Base-by-base conservation (phyloP, 129 eudicot genomes). In the Mikania micrantha region DNA sequence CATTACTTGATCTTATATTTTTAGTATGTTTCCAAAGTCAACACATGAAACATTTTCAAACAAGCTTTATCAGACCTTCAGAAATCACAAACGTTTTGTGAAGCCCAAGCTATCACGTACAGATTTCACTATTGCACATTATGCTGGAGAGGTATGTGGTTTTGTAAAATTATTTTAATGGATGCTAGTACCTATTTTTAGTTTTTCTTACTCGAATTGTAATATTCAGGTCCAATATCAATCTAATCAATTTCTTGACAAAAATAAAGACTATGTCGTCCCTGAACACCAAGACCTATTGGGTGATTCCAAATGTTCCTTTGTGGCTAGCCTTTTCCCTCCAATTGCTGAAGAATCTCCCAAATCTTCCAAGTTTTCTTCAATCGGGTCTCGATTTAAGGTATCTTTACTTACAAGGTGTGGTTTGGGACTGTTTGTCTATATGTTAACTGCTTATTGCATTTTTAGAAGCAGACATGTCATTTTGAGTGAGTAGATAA, bases 11-110 rank as follows among this genome's bases (percentile, higher is more conserved):
- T 57, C 32, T 69, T 58, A 9, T 56, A 31, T 19, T 76, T 82
- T 70, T 84, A 94, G 99, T 64, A 94, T 94, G 99, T 94, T 94
- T 78, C 99, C 99, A 21, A 94, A 94, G 87, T 94, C 99, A 44
- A 94, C 97, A 12, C 95, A 80, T 32, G 99, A 94, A 81, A 90
- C 99, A 57, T 87, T 94, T 79, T 62, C 96, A 28, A 87, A 82
- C 74, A 94, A 94, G 90, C 93, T 94, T 65, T 94, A 83, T 81
- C 93, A 90, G 84, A 94, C 97, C 24, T 94, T 90, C 79, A 90
- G 70, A 78, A 76, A 38, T 71, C 82, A 87, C 81, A 94, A 87
- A 82, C 97, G 99, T 42, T 87, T 94, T 67, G 32, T 85, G 77
- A 94, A 94, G 81, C 99, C 99, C 45, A 94, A 94, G 75, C 69